Evolutionary conservation across 345 rosid species (phyloP).

Genomic region (Acer campestre): DNA sequence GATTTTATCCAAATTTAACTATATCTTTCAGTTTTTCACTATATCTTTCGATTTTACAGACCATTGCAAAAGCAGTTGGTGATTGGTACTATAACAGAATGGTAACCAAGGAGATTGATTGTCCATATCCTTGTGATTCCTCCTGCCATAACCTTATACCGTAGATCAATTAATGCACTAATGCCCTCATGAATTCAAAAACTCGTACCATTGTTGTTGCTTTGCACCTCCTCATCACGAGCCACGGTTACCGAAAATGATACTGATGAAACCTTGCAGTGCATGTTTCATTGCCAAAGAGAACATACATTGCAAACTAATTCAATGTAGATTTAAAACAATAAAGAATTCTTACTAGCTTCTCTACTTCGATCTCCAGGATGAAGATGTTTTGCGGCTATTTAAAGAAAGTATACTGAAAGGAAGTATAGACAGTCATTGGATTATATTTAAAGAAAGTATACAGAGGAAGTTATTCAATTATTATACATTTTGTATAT

Average conservation of each 20-base stretch:
- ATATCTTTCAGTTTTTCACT: neutral
- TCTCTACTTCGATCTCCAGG: neutral
- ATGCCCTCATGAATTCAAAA: neutral
- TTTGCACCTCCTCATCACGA: neutral
- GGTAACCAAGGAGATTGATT: conserved; percentile 56
- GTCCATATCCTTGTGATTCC: conserved; percentile 78
- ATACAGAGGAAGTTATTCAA: neutral
- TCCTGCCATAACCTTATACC: conserved; percentile 77
- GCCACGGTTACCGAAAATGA: neutral
- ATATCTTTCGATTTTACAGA: conserved; percentile 36
- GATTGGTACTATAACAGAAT: conserved; percentile 85
- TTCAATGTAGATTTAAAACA: neutral
- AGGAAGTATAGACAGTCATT: neutral
- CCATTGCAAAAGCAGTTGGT: conserved; percentile 83
- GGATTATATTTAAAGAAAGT: neutral
- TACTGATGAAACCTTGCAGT: conserved; percentile 11
- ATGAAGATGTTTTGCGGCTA: neutral
- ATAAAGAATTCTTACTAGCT: neutral
- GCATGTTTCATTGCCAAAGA: neutral
- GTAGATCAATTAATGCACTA: conserved; percentile 35
- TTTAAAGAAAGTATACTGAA: neutral
- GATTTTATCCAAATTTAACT: neutral
- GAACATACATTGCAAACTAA: neutral
- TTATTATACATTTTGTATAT: too few species aligned
- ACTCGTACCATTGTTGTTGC: neutral